Evolutionary conservation across 176 grass and related monocot species (phyloP).

Genomic region (Luzula sylvatica): DNA sequence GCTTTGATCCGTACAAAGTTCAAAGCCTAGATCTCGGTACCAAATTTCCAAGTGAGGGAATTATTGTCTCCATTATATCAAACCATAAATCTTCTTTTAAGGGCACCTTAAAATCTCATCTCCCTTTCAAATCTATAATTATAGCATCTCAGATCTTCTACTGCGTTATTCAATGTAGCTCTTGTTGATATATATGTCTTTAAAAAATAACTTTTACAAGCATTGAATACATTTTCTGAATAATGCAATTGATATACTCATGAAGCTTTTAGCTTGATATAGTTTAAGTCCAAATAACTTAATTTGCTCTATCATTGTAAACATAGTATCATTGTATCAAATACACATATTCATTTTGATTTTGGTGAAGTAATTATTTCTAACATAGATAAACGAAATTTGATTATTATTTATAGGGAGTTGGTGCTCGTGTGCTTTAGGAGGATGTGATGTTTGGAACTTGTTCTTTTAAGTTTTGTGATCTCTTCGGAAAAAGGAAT

Average conservation of each 20-base stretch:
- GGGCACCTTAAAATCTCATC: background rate
- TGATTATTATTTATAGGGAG: conserved; percentile 11
- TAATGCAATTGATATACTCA: too few species aligned
- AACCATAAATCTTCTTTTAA: conserved; percentile 24
- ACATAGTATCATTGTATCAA: too few species aligned
- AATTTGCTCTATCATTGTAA: too few species aligned
- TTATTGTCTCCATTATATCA: conserved; percentile 19
- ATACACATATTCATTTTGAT: too few species aligned
- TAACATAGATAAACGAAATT: background rate
- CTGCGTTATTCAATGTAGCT: background rate
- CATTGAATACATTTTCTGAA: too few species aligned
- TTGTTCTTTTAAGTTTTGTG: conserved; percentile 12
- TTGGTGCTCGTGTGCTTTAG: conserved; percentile 23
- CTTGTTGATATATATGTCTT: too few species aligned
- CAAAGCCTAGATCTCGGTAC: background rate
- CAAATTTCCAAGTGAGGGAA: background rate
- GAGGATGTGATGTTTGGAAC: conserved; percentile 15
- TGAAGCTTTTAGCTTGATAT: too few species aligned
- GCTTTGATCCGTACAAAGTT: background rate
- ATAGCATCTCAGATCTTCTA: background rate
- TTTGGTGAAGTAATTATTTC: too few species aligned
- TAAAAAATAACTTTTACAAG: too few species aligned
- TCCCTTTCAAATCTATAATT: background rate
- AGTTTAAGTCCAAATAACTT: too few species aligned
- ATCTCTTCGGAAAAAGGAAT: conserved; percentile 13